phyloP scores from a whole-genome alignment of 768 basidiomycete species.

The Coprinopsis cinerea region DNA sequence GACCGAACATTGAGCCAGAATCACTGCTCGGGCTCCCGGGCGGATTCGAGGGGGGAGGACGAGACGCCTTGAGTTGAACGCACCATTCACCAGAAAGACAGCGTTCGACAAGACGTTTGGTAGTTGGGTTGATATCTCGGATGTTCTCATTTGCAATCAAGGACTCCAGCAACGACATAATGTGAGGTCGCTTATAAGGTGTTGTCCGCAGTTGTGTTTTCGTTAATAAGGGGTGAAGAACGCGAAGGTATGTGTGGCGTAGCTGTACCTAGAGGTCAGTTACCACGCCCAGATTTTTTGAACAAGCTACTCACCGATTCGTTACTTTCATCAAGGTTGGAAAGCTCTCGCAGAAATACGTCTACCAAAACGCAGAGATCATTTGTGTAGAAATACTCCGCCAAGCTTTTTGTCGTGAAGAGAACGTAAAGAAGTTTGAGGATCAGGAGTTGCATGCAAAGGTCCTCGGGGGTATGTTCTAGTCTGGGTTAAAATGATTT shows the following conservation, averaged over 20 bases:
- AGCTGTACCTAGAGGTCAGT: constrained; percentile 41
- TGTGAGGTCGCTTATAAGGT: constrained; percentile 90
- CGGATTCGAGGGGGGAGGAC: constrained; percentile 34
- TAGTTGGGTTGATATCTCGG: constrained; percentile 81
- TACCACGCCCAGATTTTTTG: neutral
- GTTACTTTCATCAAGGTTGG: constrained; percentile 87
- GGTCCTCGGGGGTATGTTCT: constrained; percentile 85
- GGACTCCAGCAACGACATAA: constrained; percentile 76
- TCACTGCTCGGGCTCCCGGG: constrained; percentile 41
- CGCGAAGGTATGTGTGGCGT: constrained; percentile 94
- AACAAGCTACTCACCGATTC: constrained; percentile 64
- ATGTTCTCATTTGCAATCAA: constrained; percentile 70
- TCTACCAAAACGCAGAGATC: constrained; percentile 95
- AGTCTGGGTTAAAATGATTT: neutral
- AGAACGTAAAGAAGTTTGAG: constrained; percentile 92
- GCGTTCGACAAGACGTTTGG: constrained; percentile 85
- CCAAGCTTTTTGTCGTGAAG: constrained; percentile 88
- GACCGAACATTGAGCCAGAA: constrained; percentile 32
- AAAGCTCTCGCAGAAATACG: constrained; percentile 92
- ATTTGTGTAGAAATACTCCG: constrained; percentile 98
- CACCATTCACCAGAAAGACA: constrained; percentile 89
- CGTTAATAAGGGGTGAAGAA: constrained; percentile 89
- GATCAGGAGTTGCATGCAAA: constrained; percentile 91
- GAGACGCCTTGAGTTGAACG: constrained; percentile 50
- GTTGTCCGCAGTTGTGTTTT: constrained; percentile 83